These are phyloP conservation scores for Aspergillus viridinutans DNA, from an alignment of 2,329 filamentous ascomycete species.

Conservation along the genomic window DNA sequence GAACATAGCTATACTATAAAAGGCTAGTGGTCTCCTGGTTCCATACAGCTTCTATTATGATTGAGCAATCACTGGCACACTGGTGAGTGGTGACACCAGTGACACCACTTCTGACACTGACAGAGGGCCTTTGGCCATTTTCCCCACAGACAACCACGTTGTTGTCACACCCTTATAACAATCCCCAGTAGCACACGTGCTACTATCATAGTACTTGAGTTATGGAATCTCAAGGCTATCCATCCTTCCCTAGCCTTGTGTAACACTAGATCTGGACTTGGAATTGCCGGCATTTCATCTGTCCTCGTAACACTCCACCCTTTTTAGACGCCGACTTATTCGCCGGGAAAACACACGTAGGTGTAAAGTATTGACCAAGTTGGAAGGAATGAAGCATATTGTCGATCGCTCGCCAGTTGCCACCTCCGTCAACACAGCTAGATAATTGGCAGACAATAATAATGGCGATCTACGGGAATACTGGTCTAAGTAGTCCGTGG, in stretches of 20 bases:
- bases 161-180: neutral
- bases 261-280: neutral
- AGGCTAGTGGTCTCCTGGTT: neutral
- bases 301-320: neutral
- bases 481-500: neutral
- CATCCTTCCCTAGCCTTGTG: neutral
- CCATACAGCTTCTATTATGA: neutral
- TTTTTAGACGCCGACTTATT: neutral
- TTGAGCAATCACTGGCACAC: neutral
- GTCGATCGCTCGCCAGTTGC: neutral
- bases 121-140: neutral
- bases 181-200: neutral
- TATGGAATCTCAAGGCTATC: neutral
- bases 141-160: neutral
- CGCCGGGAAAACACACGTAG: neutral
- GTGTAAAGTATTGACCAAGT: no score
- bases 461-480: neutral
- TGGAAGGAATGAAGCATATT: neutral
- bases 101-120: neutral
- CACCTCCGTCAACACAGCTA: neutral
- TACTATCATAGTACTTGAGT: neutral
- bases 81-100: neutral
- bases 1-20: neutral
- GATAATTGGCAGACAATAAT: neutral
- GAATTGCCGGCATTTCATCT: neutral